Base-by-base conservation (phyloP, 352 stramenopile genomes). In the Pythium utonaiense region DNA sequence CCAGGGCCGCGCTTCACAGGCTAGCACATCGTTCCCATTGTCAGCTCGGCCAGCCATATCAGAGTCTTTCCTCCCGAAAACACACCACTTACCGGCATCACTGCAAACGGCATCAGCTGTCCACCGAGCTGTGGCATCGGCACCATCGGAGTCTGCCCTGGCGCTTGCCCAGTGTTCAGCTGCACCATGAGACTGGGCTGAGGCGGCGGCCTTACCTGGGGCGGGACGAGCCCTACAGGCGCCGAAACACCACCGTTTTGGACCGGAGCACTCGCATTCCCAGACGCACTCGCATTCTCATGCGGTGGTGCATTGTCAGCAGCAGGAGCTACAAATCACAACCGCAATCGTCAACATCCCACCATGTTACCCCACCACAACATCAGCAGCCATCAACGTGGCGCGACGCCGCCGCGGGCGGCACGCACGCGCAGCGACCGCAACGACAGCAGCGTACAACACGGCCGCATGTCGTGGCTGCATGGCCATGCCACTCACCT, bases 1-100 rank as follows among this genome's bases (percentile, higher is more conserved):
- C 59, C 59, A 22, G 59, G 59, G 42, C 52, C 52, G 13, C 59
- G 51, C 44, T 66, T 66, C 24, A 60, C 44, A n/a, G 59, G 59
- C 25, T 47, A 25, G 9, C 28, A 33, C 28, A 64, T 58, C 6
- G 49, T n/a, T n/a, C n/a, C n/a, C 52, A 41, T 33, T 33, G 28
- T 33, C 28, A 33, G 28, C 28, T 5, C 28, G 28, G 28, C 9
- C 28, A 33, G 9, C 9, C 28, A 9, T 9, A 10, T 10, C 28
- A 33, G 28, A 33, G 28, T 10, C n/a, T n/a, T n/a, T n/a, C n/a
- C n/a, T n/a, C 5, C 28, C 5, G 28, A 33, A 33, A 33, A 9
- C 5, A 9, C 40, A 19, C 40, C 40, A 47, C 40, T 47, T 19
- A 47, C 40, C 40, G 40, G 40, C 40, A 47, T 47, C 28, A 33